Evolutionary conservation across 106 monocot species (phyloP).

Genomic region (Dendrobium officinale): DNA sequence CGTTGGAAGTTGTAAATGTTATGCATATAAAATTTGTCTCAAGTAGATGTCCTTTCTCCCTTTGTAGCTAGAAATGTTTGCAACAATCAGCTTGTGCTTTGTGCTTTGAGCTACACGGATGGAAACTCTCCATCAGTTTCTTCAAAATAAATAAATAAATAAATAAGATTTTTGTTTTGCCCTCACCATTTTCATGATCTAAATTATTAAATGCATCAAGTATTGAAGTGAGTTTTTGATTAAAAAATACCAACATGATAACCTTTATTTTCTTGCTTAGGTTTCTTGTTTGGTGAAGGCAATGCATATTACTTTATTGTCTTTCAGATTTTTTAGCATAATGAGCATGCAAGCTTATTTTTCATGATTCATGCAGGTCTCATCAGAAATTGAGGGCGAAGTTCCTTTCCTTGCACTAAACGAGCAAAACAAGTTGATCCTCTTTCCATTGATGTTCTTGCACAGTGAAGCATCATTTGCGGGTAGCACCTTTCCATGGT

Average conservation of each 20-base stretch:
- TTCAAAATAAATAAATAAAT: not conserved
- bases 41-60: not conserved
- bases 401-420: conserved; percentile 59
- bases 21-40: not conserved
- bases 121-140: not conserved
- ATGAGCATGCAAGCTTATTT: not conserved
- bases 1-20: not conserved
- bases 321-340: not conserved
- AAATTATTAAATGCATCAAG: not conserved
- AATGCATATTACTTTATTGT: not conserved
- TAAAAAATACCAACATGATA: not conserved
- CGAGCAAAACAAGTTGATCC: conserved; percentile 51
- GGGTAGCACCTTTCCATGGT: conserved; percentile 28
- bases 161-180: not conserved
- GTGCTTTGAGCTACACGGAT: not conserved
- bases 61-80: not conserved
- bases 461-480: conserved; percentile 43
- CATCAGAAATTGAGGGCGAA: conserved; percentile 19
- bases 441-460: conserved; percentile 55
- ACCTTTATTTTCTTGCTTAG: not conserved
- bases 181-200: not conserved
- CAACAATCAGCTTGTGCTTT: not conserved
- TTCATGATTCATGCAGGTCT: conserved; percentile 35
- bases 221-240: not conserved
- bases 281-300: not conserved